Evolutionary conservation across 2,329 filamentous ascomycete species (phyloP), one percentile per base, ranked within the genome.

Genomic region (Leptodontidium sp.): DNA sequence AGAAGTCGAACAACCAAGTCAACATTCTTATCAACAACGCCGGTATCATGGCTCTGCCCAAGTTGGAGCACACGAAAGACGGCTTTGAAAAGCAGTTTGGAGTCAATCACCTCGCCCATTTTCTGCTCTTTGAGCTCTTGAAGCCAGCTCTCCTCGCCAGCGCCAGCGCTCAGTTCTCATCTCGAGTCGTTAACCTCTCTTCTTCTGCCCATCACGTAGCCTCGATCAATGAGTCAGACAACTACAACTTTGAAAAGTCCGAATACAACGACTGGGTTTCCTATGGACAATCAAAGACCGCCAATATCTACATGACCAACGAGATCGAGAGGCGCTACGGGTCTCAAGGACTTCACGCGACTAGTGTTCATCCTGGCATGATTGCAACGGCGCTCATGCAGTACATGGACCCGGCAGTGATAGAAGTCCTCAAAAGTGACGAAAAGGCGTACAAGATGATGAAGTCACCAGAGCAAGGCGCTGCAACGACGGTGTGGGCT

Each of bases 101-200:
- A 59, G 82, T 80, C 17, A 87, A 87, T 74, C 82, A 88, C 72
- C 78, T 88, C 4, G 80, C 78, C 21, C 84, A 87, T 70, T 88
- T 88, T 76, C 80, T 87, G 0, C 80, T 88, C 15, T 85, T 86
- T 72, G 76, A 84, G 35, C 80, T 86, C 1, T 78, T 88, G 17
- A 83, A 83, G 40, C 75, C 80, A 0, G 74, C 80, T 0, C 74
- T 88, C 7, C 75, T 86, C 0, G 15, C 71, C 78, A 0, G 79
- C 79, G 4, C 52, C 21, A 55, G 21, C 14, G 4, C 52, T 17
- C 4, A 12, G 12, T 55, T 72, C 79, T 1, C 82, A 80, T 0
- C 68, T 85, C 2, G 82, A 81, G 64, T 82, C 76, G 0, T 74
- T 77, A 3, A 79, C 77, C 57, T 64, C 86, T 4, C 80, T 83